A percentile compares a stretch with the other conserved stretches of the same genome.
Conservation (phyloP, 2,329 filamentous ascomycete genomes). For the Alternaria arbusti region DNA sequence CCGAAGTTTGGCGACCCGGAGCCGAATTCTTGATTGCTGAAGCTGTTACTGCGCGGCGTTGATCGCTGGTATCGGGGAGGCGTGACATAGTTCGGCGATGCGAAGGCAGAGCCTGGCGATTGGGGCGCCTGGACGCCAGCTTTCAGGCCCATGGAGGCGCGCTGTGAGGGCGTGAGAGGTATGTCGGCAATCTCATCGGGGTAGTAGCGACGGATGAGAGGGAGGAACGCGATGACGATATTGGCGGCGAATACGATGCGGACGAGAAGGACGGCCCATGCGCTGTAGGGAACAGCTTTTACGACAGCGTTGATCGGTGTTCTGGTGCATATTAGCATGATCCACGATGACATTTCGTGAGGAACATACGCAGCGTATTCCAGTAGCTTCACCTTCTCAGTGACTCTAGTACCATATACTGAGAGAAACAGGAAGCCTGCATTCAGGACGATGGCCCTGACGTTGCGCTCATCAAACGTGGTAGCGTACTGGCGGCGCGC, state of each 20-base stretch:
- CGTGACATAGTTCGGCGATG: slow-evolving; percentile 70
- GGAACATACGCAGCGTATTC: slow-evolving; percentile 31
- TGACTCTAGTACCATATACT: slow-evolving; percentile 45
- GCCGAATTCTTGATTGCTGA: slow-evolving; percentile 54
- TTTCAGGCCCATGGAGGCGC: slow-evolving; percentile 80
- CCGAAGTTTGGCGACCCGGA: slow-evolving; percentile 55
- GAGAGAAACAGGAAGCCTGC: slow-evolving; percentile 59
- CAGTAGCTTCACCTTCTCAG: slow-evolving; percentile 27
- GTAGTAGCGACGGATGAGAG: slow-evolving; percentile 67
- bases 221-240: slow-evolving; percentile 72
- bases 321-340: slow-evolving; percentile 33
- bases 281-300: slow-evolving; percentile 44
- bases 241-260: slow-evolving; percentile 67
- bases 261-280: slow-evolving; percentile 52
- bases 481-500: slow-evolving; percentile 77
- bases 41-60: slow-evolving; percentile 67
- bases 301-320: slow-evolving; percentile 46
- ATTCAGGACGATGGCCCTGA: slow-evolving; percentile 74
- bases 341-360: background rate
- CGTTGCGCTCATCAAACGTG: slow-evolving; percentile 79
- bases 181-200: slow-evolving; percentile 85
- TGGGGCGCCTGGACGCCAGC: slow-evolving; percentile 64
- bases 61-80: slow-evolving; percentile 86
- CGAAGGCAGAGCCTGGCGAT: slow-evolving; percentile 65
- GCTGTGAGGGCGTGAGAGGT: slow-evolving; percentile 86